These are phyloP conservation scores for Wallacemonas sp. DNA, from an alignment of 208 protist genomes.

Conservation along the genomic window DNA sequence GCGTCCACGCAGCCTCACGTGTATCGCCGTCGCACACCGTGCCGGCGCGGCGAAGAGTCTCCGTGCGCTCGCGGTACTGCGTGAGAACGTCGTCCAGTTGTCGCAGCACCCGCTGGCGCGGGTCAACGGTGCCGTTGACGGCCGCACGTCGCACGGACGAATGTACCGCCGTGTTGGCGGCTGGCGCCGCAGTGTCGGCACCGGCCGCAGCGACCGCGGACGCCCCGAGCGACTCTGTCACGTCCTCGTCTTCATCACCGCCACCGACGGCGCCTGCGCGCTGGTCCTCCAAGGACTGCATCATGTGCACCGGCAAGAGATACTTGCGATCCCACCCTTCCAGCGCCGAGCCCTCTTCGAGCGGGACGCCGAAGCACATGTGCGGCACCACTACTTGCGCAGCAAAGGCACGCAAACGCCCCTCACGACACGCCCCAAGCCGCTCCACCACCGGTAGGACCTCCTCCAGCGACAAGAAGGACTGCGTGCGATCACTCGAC, in stretches of 20 bases:
- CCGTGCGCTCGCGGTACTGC: neutral
- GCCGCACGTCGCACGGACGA: neutral
- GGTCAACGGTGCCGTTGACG: neutral
- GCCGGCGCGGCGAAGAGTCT: neutral
- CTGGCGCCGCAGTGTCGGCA: constrained; percentile 14
- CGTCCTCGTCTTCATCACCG: constrained; percentile 10
- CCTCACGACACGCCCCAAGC: constrained; percentile 40
- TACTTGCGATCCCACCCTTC: constrained; percentile 61
- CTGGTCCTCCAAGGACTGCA: constrained; percentile 17
- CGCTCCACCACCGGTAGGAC: constrained; percentile 40
- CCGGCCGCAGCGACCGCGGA: neutral
- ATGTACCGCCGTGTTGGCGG: neutral
- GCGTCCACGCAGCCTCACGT: neutral
- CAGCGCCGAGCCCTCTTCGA: constrained; percentile 41
- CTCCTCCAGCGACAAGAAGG: constrained; percentile 31
- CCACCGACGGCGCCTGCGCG: constrained; percentile 2
- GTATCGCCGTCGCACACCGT: too few relatives aligned
- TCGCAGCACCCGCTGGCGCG: neutral
- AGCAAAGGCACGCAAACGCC: constrained; percentile 45
- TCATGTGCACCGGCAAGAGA: constrained; percentile 20
- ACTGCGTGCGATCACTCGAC: neutral
- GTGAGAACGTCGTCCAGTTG: neutral
- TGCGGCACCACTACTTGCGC: constrained; percentile 72
- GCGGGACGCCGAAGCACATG: constrained; percentile 55
- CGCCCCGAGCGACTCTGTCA: constrained; percentile 7